Conservation (phyloP, 2,329 filamentous ascomycete genomes). For the Colletotrichum siamense region DNA sequence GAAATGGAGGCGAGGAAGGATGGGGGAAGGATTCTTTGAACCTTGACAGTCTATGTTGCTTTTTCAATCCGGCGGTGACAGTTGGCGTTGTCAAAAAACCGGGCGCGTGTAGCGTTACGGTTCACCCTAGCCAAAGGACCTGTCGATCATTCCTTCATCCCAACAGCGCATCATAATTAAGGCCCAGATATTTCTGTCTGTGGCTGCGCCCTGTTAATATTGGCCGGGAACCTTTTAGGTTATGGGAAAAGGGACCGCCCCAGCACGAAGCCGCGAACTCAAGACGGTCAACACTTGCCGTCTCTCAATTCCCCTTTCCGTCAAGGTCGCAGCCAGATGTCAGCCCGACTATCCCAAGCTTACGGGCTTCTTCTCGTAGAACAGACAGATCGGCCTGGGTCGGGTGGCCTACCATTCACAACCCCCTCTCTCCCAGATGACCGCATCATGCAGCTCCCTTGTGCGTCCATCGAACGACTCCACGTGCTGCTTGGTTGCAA, state of each 20-base stretch:
- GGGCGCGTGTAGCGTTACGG: background rate
- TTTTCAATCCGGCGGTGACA: background rate
- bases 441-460: slow-evolving; percentile 16
- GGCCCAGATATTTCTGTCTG: background rate
- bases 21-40: background rate
- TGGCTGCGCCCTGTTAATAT: background rate
- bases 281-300: background rate
- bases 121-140: background rate
- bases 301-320: background rate
- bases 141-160: slow-evolving; percentile 11
- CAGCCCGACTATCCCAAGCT: background rate
- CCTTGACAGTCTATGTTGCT: background rate
- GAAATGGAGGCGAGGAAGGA: background rate
- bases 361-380: background rate
- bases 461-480: slow-evolving; percentile 7
- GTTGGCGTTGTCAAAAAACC: background rate
- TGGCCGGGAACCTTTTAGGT: background rate
- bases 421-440: slow-evolving; percentile 10
- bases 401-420: slow-evolving; percentile 1
- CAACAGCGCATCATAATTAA: background rate
- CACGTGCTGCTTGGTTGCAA: background rate
- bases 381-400: background rate
- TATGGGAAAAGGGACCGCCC: background rate
- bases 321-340: background rate
- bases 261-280: background rate